Evolutionary conservation across 306 rosid genomes (phyloP).

Genomic region (Cucumis cinereus): DNA sequence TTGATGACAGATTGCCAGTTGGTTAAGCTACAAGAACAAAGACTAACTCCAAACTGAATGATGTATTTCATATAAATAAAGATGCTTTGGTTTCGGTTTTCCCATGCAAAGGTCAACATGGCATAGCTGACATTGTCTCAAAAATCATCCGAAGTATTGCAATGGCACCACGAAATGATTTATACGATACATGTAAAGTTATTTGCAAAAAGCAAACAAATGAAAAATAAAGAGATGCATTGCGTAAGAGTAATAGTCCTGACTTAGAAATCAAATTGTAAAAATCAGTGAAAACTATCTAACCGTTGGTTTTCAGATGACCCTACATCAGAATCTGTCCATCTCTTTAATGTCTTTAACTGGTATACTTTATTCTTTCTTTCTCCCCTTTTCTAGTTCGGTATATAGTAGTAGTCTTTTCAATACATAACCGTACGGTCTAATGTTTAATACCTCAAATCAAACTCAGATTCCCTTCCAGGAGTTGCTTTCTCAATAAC

Average conservation of each 20-base stretch:
- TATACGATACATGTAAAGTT: neutral
- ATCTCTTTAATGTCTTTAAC: slow-evolving; percentile 5
- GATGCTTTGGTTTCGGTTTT: neutral
- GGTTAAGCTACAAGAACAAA: neutral
- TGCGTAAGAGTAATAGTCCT: neutral
- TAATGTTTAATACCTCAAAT: slow-evolving; percentile 31
- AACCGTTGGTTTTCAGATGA: neutral
- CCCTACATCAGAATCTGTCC: slow-evolving; percentile 7
- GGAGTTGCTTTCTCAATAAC: slow-evolving; percentile 67
- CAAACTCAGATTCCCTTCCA: slow-evolving; percentile 74
- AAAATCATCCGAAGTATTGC: neutral
- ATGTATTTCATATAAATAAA: neutral
- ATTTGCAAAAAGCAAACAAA: too few species aligned
- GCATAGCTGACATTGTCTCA: neutral
- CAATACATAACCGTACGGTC: slow-evolving; percentile 3
- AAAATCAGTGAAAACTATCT: neutral
- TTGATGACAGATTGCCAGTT: neutral
- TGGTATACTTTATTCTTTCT: slow-evolving; percentile 9
- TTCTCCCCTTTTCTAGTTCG: slow-evolving; percentile 5
- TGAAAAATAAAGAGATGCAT: neutral
- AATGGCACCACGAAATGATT: neutral
- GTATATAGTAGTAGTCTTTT: slow-evolving; percentile 7
- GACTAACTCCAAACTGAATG: neutral
- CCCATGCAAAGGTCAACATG: neutral
- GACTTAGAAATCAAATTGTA: neutral